Percentiles rank a stretch among this genome's conserved stretches.
phyloP scores from a whole-genome alignment of 768 basidiomycete species.

The Tricholoma sp. region DNA sequence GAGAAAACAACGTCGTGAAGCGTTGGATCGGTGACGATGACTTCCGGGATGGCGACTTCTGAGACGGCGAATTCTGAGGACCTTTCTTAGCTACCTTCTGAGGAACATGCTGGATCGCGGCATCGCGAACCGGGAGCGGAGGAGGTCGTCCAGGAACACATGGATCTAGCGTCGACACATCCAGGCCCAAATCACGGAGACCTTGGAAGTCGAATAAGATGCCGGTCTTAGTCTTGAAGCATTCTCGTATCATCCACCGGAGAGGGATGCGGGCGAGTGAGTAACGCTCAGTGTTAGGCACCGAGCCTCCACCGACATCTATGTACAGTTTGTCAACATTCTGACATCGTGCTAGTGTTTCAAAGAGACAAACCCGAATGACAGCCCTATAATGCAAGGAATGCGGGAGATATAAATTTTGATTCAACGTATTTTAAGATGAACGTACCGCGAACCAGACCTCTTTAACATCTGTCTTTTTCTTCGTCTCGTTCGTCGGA shows the following conservation, averaged over 20 bases:
- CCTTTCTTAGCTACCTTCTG: no score
- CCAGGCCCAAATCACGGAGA: conserved; percentile 45
- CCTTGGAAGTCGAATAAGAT: conserved; percentile 52
- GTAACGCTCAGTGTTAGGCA: conserved; percentile 22
- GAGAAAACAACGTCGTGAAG: neutral
- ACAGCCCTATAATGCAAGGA: neutral
- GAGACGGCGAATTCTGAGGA: conserved; percentile 4
- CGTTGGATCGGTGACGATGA: conserved; percentile 7
- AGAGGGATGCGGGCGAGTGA: conserved; percentile 50
- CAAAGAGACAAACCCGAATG: neutral
- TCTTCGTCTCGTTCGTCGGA: neutral
- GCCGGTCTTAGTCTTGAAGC: conserved; percentile 38
- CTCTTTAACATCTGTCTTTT: neutral
- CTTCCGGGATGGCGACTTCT: neutral
- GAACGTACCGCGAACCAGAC: neutral
- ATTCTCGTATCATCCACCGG: conserved; percentile 56
- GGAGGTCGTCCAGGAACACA: conserved; percentile 33
- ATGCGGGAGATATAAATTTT: neutral
- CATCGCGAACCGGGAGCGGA: conserved; percentile 19
- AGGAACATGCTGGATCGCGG: conserved; percentile 20
- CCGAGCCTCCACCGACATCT: conserved; percentile 46
- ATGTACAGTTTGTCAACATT: neutral
- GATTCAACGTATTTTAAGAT: neutral
- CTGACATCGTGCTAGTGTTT: neutral
- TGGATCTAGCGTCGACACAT: conserved; percentile 42